phyloP scores from a whole-genome alignment of 805 yeast genomes.

The Sungouiozyma intestinalis region DNA sequence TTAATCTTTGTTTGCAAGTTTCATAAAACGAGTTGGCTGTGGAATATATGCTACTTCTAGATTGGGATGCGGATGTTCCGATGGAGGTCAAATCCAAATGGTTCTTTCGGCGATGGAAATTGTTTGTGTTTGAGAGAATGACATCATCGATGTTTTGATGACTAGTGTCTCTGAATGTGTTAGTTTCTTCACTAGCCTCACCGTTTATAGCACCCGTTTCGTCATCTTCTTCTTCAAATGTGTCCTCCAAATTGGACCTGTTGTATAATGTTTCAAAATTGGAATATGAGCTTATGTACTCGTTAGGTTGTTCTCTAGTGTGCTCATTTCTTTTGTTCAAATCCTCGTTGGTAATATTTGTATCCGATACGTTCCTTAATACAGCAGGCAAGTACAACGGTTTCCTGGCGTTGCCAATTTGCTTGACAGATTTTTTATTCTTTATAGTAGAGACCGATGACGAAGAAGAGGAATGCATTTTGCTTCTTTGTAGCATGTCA shows the following conservation, averaged over 20 bases:
- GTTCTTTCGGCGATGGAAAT: background rate
- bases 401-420: slow-evolving; percentile 69
- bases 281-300: background rate
- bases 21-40: slow-evolving; percentile 10
- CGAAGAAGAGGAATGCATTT: slow-evolving; percentile 3
- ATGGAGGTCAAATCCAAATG: background rate
- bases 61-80: background rate
- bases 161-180: background rate
- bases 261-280: background rate
- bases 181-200: background rate
- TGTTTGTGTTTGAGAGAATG: background rate
- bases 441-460: background rate
- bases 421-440: slow-evolving; percentile 34
- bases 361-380: slow-evolving; percentile 41
- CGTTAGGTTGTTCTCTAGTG: background rate
- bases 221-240: background rate
- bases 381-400: slow-evolving; percentile 92
- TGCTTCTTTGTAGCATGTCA: background rate
- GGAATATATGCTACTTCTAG: slow-evolving; percentile 18
- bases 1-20: slow-evolving; percentile 1
- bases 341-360: slow-evolving; percentile 35
- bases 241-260: background rate
- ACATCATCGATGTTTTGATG: background rate
- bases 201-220: background rate
- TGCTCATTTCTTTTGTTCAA: background rate